Conservation (phyloP, 345 rosid species). For the Linum tenue region DNA sequence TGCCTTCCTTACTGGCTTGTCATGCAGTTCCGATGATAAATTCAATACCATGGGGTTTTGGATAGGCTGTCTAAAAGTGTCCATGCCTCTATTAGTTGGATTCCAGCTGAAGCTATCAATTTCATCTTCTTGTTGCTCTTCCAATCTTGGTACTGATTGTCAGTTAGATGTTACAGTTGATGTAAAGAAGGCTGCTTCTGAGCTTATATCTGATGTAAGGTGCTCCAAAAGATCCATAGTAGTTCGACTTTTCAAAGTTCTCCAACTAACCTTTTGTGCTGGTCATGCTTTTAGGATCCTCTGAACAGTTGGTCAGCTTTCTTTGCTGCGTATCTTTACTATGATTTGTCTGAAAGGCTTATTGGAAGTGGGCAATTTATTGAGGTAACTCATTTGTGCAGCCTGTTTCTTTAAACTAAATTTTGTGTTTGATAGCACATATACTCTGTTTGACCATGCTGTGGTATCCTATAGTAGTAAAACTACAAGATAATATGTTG, state of each 20-base stretch:
- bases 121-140: conserved; percentile 20
- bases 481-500: no score
- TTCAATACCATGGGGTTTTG: conserved; percentile 49
- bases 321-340: conserved; percentile 64
- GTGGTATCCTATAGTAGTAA: no score
- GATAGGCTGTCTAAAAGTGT: conserved; percentile 56
- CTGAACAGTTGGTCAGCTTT: conserved; percentile 39
- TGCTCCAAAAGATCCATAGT: conserved; percentile 1
- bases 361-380: conserved; percentile 45
- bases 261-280: conserved; percentile 1
- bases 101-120: conserved; percentile 50
- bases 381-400: conserved; percentile 44
- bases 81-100: conserved; percentile 47
- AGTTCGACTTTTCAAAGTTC: neutral
- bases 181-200: conserved; percentile 47
- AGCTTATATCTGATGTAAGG: conserved; percentile 63
- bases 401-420: no score
- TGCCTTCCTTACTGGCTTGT: conserved; percentile 33
- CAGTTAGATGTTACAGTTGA: conserved; percentile 32
- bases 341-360: conserved; percentile 70
- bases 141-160: conserved; percentile 20
- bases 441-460: no score
- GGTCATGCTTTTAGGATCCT: conserved; percentile 38
- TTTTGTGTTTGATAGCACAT: no score
- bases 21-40: conserved; percentile 42